phyloP scores from a whole-genome alignment of 2,329 filamentous ascomycete species.

The Alternaria longipes region DNA sequence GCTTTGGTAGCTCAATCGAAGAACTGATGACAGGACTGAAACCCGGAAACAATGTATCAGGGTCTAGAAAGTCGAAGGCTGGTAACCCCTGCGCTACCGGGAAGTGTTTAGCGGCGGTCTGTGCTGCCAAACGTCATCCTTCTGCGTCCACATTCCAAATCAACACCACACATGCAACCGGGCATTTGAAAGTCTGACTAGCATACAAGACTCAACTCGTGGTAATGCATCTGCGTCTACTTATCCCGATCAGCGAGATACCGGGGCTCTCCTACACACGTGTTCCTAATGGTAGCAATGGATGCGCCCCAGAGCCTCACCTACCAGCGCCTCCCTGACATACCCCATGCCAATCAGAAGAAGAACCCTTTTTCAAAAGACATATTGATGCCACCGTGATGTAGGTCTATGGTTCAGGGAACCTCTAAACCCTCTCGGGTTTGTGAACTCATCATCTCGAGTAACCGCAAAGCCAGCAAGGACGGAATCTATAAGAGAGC shows the following conservation, averaged over 20 bases:
- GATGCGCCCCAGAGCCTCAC: not conserved
- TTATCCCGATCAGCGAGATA: not conserved
- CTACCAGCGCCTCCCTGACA: not conserved
- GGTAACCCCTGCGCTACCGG: not conserved
- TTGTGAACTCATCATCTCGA: not conserved
- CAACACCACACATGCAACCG: not conserved
- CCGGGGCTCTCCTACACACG: not conserved
- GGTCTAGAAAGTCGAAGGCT: not conserved
- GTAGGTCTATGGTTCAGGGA: not conserved
- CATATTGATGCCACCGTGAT: not conserved
- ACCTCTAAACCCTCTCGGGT: not conserved
- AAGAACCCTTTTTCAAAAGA: not conserved
- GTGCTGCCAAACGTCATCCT: not conserved
- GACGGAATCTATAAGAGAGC: conserved; percentile 7
- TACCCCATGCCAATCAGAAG: not conserved
- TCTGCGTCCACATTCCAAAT: not conserved
- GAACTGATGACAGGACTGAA: not conserved
- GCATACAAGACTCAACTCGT: not conserved
- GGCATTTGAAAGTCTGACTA: not conserved
- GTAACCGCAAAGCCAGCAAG: not conserved
- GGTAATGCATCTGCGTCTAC: not conserved
- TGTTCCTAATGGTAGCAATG: not conserved
- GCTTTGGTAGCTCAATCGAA: too few species aligned
- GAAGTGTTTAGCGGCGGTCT: not conserved
- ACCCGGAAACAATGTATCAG: not conserved